Evolutionary conservation across 495 filamentous ascomycete genomes (phyloP).

Genomic region (Podospora pseudoanserina): DNA sequence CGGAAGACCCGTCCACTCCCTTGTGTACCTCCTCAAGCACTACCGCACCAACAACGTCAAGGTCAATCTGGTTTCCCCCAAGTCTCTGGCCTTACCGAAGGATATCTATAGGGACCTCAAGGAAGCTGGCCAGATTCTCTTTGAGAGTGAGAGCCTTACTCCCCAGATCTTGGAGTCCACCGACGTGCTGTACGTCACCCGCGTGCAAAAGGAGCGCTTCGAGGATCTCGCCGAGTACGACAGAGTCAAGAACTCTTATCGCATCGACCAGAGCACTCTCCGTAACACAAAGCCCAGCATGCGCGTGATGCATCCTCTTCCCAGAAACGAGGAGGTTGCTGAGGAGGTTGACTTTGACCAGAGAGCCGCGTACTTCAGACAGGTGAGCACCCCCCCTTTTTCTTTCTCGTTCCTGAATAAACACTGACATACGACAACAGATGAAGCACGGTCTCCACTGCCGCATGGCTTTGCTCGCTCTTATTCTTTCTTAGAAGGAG

Average conservation of each 20-base stretch:
- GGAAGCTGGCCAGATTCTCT: slow-evolving; percentile 67
- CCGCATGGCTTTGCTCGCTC: slow-evolving; percentile 91
- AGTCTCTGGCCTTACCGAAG: slow-evolving; percentile 69
- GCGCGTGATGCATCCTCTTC: slow-evolving; percentile 92
- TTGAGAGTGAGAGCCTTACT: slow-evolving; percentile 73
- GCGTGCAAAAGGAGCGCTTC: slow-evolving; percentile 95
- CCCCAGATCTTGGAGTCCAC: slow-evolving; percentile 76
- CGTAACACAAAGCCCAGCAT: slow-evolving; percentile 87
- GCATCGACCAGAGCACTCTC: slow-evolving; percentile 86
- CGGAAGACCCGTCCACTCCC: slow-evolving; percentile 89
- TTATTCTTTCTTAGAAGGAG: slow-evolving; percentile 66
- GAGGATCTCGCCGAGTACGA: slow-evolving; percentile 74
- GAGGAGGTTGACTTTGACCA: slow-evolving; percentile 98
- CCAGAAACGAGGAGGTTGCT: slow-evolving; percentile 83
- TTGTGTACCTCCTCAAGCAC: slow-evolving; percentile 87
- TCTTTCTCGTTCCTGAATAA: slow-evolving; percentile 12
- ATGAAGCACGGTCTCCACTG: slow-evolving; percentile 98
- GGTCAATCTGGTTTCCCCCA: slow-evolving; percentile 85
- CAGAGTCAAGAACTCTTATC: slow-evolving; percentile 76
- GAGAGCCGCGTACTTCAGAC: slow-evolving; percentile 95
- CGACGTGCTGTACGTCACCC: slow-evolving; percentile 93
- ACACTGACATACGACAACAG: slow-evolving; percentile 53
- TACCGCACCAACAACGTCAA: slow-evolving; percentile 93
- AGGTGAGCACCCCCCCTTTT: slow-evolving; percentile 60
- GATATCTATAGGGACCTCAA: slow-evolving; percentile 67